Conservation (phyloP, 176 grass and related monocot genomes). For the Hyparrhenia diplandra region DNA sequence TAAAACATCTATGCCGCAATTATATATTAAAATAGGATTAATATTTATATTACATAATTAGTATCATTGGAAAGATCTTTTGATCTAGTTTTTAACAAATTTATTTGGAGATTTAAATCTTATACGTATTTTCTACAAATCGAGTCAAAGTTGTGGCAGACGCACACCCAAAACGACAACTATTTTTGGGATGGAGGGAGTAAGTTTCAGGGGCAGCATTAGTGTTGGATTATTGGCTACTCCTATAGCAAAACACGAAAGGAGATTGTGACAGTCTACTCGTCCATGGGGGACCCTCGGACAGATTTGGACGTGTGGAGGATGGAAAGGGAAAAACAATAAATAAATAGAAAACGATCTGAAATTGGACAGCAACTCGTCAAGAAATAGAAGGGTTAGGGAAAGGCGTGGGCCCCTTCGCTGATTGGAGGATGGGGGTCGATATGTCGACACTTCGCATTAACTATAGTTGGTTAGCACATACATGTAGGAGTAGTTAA, state of each 20-base stretch:
- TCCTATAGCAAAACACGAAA: constrained; percentile 9
- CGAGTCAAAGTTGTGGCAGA: too few relatives aligned
- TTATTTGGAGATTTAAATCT: too few relatives aligned
- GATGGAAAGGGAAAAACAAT: not conserved
- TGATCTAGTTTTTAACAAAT: too few relatives aligned
- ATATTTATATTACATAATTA: too few relatives aligned
- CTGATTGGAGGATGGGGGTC: not conserved
- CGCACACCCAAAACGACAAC: too few relatives aligned
- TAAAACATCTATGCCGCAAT: too few relatives aligned
- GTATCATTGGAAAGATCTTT: too few relatives aligned
- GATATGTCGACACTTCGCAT: constrained; percentile 52
- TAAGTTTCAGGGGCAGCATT: not conserved
- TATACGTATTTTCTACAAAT: too few relatives aligned
- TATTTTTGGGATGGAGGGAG: too few relatives aligned
- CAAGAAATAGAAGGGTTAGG: too few relatives aligned
- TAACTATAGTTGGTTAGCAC: constrained; percentile 17
- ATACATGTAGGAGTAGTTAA: constrained; percentile 21
- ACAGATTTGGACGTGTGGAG: constrained; percentile 25
- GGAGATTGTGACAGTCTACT: not conserved
- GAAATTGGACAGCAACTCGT: constrained; percentile 5
- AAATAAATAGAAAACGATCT: not conserved
- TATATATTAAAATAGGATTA: too few relatives aligned
- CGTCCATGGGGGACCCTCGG: not conserved
- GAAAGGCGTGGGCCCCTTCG: not conserved
- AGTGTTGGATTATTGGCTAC: constrained; percentile 4